Conservation (phyloP, 2,329 filamentous ascomycete genomes). For the Aureobasidium namibiae region DNA sequence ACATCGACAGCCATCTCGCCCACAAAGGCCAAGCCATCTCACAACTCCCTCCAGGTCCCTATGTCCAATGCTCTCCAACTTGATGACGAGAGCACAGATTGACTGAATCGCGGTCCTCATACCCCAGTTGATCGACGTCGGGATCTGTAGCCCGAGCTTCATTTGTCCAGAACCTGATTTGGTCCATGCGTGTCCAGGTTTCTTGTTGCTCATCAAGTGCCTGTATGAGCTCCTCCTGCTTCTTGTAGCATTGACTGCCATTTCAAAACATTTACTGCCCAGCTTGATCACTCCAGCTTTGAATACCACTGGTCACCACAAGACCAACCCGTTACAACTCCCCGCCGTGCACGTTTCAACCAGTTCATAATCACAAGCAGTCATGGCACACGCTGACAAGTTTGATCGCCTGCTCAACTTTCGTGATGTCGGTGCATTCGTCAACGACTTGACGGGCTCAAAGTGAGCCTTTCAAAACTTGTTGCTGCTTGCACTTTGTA, state of each 20-base stretch:
- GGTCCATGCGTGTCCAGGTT: background rate
- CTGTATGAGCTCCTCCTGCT: background rate
- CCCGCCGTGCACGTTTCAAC: background rate
- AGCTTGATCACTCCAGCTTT: too few species aligned
- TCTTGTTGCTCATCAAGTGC: background rate
- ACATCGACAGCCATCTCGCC: background rate
- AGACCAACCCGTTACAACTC: background rate
- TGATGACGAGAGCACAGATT: background rate
- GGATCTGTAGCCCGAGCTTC: background rate
- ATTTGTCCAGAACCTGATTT: slow-evolving; percentile 3
- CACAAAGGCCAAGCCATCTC: background rate
- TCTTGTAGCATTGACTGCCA: background rate
- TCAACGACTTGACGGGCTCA: slow-evolving; percentile 52
- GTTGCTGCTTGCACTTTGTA: background rate
- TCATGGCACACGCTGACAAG: slow-evolving; percentile 13
- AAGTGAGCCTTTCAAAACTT: slow-evolving; percentile 35
- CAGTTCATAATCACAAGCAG: background rate
- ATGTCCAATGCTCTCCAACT: background rate
- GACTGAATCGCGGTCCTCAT: background rate
- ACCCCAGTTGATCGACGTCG: background rate
- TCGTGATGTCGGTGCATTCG: slow-evolving; percentile 62
- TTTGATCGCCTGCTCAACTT: slow-evolving; percentile 63
- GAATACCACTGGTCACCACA: background rate
- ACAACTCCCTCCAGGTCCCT: background rate
- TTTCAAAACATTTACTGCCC: background rate